Percentiles rank a stretch among this genome's conserved stretches.
Evolutionary conservation across 768 basidiomycete species (phyloP).

Genomic region (Trametes maxima): DNA sequence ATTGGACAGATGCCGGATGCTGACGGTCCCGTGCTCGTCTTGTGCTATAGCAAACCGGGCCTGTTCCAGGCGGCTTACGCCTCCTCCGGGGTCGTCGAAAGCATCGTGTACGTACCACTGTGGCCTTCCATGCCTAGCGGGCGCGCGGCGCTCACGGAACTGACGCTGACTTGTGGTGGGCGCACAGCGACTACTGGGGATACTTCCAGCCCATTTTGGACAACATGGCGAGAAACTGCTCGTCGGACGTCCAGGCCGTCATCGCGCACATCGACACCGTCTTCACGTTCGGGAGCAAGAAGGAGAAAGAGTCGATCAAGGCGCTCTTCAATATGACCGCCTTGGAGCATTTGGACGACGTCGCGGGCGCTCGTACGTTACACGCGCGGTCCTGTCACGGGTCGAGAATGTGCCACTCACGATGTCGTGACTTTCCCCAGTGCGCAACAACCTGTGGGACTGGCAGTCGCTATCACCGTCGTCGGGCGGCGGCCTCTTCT

Average conservation of each 20-base stretch:
- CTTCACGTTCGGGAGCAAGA: slow-evolving; percentile 43
- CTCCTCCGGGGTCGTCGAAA: slow-evolving; percentile 62
- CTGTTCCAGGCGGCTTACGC: slow-evolving; percentile 63
- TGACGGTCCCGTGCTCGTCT: too few relatives aligned
- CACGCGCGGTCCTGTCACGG: background rate
- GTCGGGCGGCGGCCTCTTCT: slow-evolving; percentile 47
- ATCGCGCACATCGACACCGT: slow-evolving; percentile 59
- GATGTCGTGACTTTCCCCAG: slow-evolving; percentile 11
- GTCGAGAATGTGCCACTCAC: background rate
- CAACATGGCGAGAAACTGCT: slow-evolving; percentile 70
- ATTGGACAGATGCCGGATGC: background rate
- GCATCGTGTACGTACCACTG: slow-evolving; percentile 37
- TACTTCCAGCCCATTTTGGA: slow-evolving; percentile 70
- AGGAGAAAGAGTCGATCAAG: slow-evolving; percentile 54
- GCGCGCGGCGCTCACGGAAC: background rate
- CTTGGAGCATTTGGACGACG: slow-evolving; percentile 63
- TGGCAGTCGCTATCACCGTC: slow-evolving; percentile 48
- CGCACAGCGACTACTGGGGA: slow-evolving; percentile 52
- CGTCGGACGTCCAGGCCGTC: slow-evolving; percentile 64
- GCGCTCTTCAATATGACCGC: slow-evolving; percentile 56
- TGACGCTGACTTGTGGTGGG: background rate
- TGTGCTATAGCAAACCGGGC: slow-evolving; percentile 47
- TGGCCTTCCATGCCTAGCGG: background rate
- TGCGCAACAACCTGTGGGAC: slow-evolving; percentile 51
- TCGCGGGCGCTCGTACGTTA: slow-evolving; percentile 51